Evolutionary conservation across 2,329 filamentous ascomycete genomes (phyloP), one percentile per base, ranked within the genome.

Genomic region (Monosporascus sp.): DNA sequence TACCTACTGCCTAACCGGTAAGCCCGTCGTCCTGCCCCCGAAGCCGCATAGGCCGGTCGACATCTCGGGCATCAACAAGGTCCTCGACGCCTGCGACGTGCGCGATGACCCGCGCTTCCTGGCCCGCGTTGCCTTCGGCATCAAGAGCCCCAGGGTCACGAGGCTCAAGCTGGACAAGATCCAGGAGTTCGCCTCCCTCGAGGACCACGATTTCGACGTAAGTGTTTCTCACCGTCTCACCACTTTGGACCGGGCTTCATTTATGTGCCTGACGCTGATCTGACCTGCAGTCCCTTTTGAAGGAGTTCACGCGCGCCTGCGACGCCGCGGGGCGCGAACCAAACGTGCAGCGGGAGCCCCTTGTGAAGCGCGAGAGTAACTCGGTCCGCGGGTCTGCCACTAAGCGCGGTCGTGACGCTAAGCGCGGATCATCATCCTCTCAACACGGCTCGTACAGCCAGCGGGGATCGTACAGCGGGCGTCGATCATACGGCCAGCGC

Each of bases 91-190:
- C 0, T 75, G 77, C 14, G 58, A 66, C 1, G 73, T 76, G 1
- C 71, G 79, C 2, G 79, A 86, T 47, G 83, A 86, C 61, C 72
- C 83, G 2, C 67, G 82, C 14, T 79, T 84, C 57, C 67, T 86
- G 27, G 80, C 83, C 0, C 73, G 79, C 20, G 68, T 86, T 4
- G 83, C 82, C 0, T 86, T 85, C 62, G 83, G 83, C 0, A 85
- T 86, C 61, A 72, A 70, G 45, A 85, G 80, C 57, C 83, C 83
- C 0, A 68, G 81, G 1, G 72, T 82, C 1, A 72, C 67, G 5
- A 64, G 69, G 38, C 62, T 82, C 50, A 80, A 76, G 60, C 57
- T 85, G 34, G 69, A 73, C 14, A 76, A 68, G 49, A 63, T 63
- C 7, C 36, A 54, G 0, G 71, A 78, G 0, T 84, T 83, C 60